Conservation (phyloP, 331 rosid species). For the Malus hybrid region DNA sequence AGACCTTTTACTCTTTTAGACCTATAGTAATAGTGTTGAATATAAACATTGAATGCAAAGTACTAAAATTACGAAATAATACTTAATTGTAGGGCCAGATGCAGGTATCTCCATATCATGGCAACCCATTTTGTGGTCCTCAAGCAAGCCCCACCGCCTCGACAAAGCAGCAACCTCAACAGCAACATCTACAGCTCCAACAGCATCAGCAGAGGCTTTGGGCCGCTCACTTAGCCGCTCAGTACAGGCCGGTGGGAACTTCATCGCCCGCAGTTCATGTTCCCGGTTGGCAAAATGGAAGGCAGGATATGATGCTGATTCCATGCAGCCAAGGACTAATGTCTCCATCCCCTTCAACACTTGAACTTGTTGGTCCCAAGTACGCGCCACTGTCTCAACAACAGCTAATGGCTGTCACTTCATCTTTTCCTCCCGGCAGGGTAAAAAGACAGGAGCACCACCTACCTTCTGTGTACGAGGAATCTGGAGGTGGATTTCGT, state of each 20-base stretch:
- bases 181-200: constrained; percentile 17
- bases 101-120: constrained; percentile 36
- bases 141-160: constrained; percentile 26
- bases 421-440: constrained; percentile 28
- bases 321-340: constrained; percentile 15
- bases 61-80: neutral
- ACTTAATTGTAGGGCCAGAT: constrained; percentile 31
- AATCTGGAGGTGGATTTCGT: constrained; percentile 26
- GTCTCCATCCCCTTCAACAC: constrained; percentile 32
- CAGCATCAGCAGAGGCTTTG: constrained; percentile 38
- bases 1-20: neutral
- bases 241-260: constrained; percentile 26
- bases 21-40: neutral
- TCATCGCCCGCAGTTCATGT: constrained; percentile 21
- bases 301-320: constrained; percentile 18
- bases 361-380: constrained; percentile 38
- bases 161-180: constrained; percentile 30
- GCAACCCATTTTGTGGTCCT: constrained; percentile 16
- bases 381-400: constrained; percentile 22
- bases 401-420: constrained; percentile 20
- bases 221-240: constrained; percentile 37
- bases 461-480: constrained; percentile 32
- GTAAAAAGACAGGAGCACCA: constrained; percentile 29
- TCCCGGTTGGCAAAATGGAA: constrained; percentile 41
- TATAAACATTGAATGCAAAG: neutral